These are phyloP conservation scores for Suillus alpinus DNA, from an alignment of 768 basidiomycete genomes.

Conservation along the genomic window DNA sequence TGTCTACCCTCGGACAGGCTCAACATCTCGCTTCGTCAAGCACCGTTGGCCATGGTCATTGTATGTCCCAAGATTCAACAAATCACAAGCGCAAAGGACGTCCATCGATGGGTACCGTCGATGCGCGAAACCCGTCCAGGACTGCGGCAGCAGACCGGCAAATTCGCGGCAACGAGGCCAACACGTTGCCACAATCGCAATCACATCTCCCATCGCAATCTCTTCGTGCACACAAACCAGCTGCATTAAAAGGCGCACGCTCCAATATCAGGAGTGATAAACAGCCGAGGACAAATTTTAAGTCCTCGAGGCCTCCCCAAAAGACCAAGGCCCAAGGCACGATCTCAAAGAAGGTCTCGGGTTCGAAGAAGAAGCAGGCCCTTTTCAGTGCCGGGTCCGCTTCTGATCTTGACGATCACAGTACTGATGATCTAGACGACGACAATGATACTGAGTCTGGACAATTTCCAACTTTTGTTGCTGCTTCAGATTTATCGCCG, in stretches of 20 bases:
- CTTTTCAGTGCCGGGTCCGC: conserved; percentile 17
- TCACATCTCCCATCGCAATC: conserved; percentile 29
- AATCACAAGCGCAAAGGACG: conserved; percentile 53
- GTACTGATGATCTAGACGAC: conserved; percentile 25
- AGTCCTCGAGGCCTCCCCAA: conserved; percentile 31
- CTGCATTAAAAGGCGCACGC: conserved; percentile 24
- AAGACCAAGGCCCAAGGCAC: conserved; percentile 41
- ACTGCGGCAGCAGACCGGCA: conserved; percentile 18
- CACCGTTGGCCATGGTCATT: conserved; percentile 28
- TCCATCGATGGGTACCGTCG: conserved; percentile 46
- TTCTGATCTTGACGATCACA: conserved; percentile 32
- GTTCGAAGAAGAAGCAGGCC: conserved; percentile 17
- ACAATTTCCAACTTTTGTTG: conserved; percentile 66
- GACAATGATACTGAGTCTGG: conserved; percentile 34
- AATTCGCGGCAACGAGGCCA: conserved; percentile 31
- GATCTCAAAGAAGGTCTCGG: conserved; percentile 24
- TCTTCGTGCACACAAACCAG: conserved; percentile 17
- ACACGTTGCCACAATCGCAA: conserved; percentile 35
- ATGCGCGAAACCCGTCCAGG: conserved; percentile 27
- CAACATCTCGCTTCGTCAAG: conserved; percentile 17
- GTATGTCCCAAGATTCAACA: conserved; percentile 11
- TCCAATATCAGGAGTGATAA: conserved; percentile 16
- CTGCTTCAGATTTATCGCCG: conserved; percentile 56
- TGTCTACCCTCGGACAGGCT: conserved; percentile 9
- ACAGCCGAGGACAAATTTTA: conserved; percentile 26